Evolutionary conservation across 345 rosid species (phyloP), one percentile per base, ranked within the genome.

Genomic region (Rhodamnia rubescens): DNA sequence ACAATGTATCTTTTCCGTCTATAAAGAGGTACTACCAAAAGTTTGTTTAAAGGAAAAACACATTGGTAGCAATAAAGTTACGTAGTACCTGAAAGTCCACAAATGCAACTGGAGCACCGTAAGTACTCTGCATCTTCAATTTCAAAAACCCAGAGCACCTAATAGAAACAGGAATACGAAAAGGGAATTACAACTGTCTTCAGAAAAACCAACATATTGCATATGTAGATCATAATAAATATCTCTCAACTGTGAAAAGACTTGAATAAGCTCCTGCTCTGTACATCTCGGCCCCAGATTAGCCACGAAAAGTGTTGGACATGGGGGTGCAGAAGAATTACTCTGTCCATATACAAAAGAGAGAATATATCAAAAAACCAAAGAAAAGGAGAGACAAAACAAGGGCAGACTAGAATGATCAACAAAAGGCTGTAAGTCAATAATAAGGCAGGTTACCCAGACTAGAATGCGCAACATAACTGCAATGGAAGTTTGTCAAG

Each of bases 251-350:
- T 94, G 92, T 83, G 98, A 95, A 89, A 94, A 96, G 78, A 94
- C 91, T 92, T 96, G 95, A 87, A 86, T 86, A 55, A 96, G 88
- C 88, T 97, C 99, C 84, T 95, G 89, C 89, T 96, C 99, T 2
- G 95, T 92, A 88, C 98, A 94, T 81, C 85, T 91, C 83, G 97
- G 93, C 78, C 99, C 99, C 84, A 95, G 89, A 85, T 91, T 95
- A 80, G 98, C 97, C 61, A 95, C 95, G 84, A 96, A 96, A 81
- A 96, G 91, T 74, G 99, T 95, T 57, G 98, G 98, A 86, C 98
- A 96, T n/a, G 97, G 95, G 55, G 90, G 92, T 18, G 93, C 95
- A 52, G 92, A 87, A 87, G 91, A 92, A 84, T 88, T 88, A 81
- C 44, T 90, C 95, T 93, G 93, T 85, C 86, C 86, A 51, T 47